Evolutionary conservation across 1,284 basidiomycete genomes (phyloP).

Genomic region (Cryptococcus wingfieldii): DNA sequence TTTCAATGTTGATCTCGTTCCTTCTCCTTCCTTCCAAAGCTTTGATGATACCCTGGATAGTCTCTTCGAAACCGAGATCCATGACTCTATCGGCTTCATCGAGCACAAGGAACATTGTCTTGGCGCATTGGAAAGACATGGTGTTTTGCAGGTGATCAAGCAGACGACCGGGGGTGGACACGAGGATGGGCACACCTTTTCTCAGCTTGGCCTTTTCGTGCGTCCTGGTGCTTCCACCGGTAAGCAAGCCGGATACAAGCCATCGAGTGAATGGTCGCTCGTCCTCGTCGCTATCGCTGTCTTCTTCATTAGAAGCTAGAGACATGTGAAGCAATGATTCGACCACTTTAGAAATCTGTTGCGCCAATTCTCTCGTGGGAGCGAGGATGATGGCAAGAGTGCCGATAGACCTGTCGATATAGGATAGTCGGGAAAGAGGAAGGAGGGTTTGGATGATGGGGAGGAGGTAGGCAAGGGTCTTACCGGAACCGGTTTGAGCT

Average conservation of each 20-base stretch:
- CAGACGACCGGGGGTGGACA: conserved; percentile 65
- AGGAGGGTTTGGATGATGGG: conserved; percentile 93
- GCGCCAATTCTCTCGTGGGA: conserved; percentile 90
- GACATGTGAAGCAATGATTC: conserved; percentile 67
- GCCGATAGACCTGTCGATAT: conserved; percentile 80
- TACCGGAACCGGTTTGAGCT: conserved; percentile 96
- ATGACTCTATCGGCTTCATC: conserved; percentile 92
- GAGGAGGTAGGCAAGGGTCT: conserved; percentile 89
- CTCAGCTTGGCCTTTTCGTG: conserved; percentile 70
- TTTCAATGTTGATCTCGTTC: conserved; percentile 66
- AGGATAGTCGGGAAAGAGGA: conserved; percentile 77
- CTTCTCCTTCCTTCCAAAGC: conserved; percentile 73
- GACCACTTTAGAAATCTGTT: conserved; percentile 78
- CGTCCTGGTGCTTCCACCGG: conserved; percentile 67
- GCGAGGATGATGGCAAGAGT: conserved; percentile 93
- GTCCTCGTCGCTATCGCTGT: conserved; percentile 15
- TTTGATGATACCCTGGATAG: conserved; percentile 73
- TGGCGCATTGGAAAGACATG: conserved; percentile 81
- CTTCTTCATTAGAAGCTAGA: conserved; percentile 43
- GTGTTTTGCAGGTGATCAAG: conserved; percentile 79
- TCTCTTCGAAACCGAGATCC: conserved; percentile 65
- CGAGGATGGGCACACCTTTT: conserved; percentile 68
- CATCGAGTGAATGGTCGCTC: conserved; percentile 66
- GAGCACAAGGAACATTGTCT: conserved; percentile 91
- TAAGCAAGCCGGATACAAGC: conserved; percentile 89